phyloP scores from a whole-genome alignment of 768 basidiomycete genomes.

The Mycena amicta region DNA sequence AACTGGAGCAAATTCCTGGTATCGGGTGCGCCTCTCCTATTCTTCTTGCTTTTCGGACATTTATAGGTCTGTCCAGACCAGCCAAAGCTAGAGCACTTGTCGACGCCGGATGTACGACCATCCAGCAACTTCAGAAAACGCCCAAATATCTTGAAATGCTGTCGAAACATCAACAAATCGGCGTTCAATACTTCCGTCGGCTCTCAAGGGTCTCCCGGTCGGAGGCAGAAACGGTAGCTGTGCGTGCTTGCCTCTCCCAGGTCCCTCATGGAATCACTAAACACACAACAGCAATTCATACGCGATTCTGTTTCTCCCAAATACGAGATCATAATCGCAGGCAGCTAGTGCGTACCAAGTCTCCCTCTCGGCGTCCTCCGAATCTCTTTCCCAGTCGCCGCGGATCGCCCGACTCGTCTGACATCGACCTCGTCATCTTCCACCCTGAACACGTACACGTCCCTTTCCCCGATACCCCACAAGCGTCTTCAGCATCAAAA shows the following conservation, averaged over 20 bases:
- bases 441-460: conserved; percentile 49
- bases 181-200: conserved; percentile 43
- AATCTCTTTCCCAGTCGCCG: conserved; percentile 47
- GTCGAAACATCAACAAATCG: conserved; percentile 37
- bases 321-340: conserved; percentile 53
- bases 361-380: background rate
- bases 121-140: conserved; percentile 41
- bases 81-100: conserved; percentile 47
- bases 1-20: conserved; percentile 42
- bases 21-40: conserved; percentile 46
- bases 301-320: conserved; percentile 46
- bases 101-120: conserved; percentile 49
- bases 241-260: conserved; percentile 28
- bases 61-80: conserved; percentile 26
- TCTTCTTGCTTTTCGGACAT: background rate
- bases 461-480: conserved; percentile 31
- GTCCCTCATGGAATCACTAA: background rate
- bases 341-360: conserved; percentile 53
- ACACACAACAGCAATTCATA: conserved; percentile 48
- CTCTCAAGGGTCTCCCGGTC: conserved; percentile 37
- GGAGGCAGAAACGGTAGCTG: conserved; percentile 50
- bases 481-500: no score
- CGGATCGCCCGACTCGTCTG: conserved; percentile 35
- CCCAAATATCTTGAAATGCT: conserved; percentile 43
- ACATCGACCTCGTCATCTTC: conserved; percentile 45